Percentiles rank a stretch among this genome's conserved stretches.
Conservation (phyloP, 192 early-diverging fungal genomes). For the Chytriomyces sp. region DNA sequence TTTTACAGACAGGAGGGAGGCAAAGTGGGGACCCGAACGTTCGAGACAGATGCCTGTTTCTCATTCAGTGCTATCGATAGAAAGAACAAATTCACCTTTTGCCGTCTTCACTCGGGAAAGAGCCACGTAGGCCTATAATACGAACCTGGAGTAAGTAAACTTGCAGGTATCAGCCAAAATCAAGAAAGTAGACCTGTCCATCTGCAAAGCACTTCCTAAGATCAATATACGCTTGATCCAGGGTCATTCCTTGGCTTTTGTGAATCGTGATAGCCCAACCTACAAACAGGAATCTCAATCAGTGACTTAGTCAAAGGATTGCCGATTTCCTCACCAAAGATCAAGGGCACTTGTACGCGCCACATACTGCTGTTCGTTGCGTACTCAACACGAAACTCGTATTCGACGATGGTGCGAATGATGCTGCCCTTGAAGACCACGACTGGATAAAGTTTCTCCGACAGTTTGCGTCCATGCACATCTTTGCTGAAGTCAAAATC, state of each 20-base stretch:
- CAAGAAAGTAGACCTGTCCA: too few species aligned
- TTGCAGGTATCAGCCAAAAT: too few species aligned
- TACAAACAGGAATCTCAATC: not conserved
- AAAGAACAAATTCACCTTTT: not conserved
- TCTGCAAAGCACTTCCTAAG: not conserved
- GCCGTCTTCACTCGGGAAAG: conserved; percentile 5
- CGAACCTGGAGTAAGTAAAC: too few species aligned
- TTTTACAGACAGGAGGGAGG: not conserved
- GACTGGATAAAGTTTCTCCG: not conserved
- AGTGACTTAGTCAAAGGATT: not conserved
- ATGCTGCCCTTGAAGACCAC: not conserved
- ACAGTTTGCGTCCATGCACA: not conserved
- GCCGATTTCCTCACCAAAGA: not conserved
- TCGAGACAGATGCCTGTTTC: not conserved
- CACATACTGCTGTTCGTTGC: not conserved
- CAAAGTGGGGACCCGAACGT: not conserved
- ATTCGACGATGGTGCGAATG: not conserved
- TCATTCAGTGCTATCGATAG: not conserved
- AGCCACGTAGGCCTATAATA: conserved; percentile 25
- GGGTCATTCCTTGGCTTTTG: conserved; percentile 21
- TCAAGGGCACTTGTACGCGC: not conserved
- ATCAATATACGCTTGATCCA: conserved; percentile 25
- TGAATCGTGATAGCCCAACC: conserved; percentile 28
- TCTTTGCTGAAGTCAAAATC: conserved; percentile 24
- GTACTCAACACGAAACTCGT: not conserved